Percentiles rank a stretch among this genome's conserved stretches.
Evolutionary conservation across 768 basidiomycete genomes (phyloP).

Genomic region (Calocera cornea): DNA sequence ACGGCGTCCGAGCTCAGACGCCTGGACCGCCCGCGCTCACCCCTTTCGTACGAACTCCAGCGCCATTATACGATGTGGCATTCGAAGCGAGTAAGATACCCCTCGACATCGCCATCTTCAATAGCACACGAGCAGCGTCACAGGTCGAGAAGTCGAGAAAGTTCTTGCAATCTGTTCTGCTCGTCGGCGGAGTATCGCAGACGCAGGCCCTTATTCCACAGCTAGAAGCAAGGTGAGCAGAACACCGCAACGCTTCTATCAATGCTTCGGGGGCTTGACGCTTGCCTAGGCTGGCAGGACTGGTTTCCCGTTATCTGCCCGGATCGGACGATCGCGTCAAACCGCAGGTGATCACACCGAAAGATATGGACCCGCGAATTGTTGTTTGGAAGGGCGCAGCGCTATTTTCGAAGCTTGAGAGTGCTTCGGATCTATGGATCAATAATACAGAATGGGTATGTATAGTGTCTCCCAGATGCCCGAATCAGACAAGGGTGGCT

Average conservation of each 20-base stretch:
- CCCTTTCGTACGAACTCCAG: conserved; percentile 6
- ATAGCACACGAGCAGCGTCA: conserved; percentile 75
- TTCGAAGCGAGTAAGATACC: conserved; percentile 83
- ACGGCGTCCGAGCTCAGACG: not conserved
- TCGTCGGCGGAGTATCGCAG: conserved; percentile 67
- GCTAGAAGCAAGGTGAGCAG: conserved; percentile 4
- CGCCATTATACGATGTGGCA: conserved; percentile 40
- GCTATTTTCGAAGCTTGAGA: conserved; percentile 85
- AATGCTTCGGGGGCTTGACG: not conserved
- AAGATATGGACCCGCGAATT: conserved; percentile 79
- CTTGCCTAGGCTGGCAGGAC: conserved; percentile 39
- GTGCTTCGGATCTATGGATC: conserved; percentile 80
- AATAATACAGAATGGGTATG: conserved; percentile 75
- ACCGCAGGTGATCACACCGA: conserved; percentile 82
- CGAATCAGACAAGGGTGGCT: not conserved
- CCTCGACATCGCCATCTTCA: conserved; percentile 84
- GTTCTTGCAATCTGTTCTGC: conserved; percentile 72
- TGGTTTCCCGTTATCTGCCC: conserved; percentile 43
- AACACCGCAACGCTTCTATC: not conserved
- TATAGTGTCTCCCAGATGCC: conserved; percentile 3
- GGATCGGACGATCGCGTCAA: conserved; percentile 25
- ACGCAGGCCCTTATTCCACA: not conserved
- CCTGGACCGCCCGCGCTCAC: not conserved
- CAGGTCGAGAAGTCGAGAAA: conserved; percentile 83
- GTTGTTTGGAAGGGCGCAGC: conserved; percentile 92